These are phyloP conservation scores for Ascodesmis nigricans DNA, from an alignment of 495 filamentous ascomycete genomes.

Conservation along the genomic window DNA sequence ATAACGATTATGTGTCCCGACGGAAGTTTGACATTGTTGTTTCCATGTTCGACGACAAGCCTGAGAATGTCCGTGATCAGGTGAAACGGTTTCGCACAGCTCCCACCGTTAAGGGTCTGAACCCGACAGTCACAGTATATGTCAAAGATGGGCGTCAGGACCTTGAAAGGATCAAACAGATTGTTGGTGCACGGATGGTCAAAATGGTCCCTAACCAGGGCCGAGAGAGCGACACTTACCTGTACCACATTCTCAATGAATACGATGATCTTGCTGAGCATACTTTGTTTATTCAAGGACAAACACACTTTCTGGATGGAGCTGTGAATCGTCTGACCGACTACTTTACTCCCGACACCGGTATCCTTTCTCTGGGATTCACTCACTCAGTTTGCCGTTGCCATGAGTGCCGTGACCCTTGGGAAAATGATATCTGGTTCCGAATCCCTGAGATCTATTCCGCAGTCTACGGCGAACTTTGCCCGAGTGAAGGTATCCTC, in stretches of 20 bases:
- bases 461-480: constrained; percentile 10
- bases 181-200: constrained; percentile 20
- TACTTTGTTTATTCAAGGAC: constrained; percentile 29
- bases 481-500: constrained; percentile 13
- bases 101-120: constrained; percentile 10
- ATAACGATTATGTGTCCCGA: constrained; percentile 11
- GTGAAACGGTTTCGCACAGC: constrained; percentile 14
- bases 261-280: constrained; percentile 28
- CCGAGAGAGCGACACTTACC: constrained; percentile 27
- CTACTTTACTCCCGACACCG: constrained; percentile 24
- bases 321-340: constrained; percentile 23
- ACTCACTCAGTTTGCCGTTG: constrained; percentile 21
- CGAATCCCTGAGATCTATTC: constrained; percentile 21
- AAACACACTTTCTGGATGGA: constrained; percentile 23
- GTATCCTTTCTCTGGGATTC: constrained; percentile 25
- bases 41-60: constrained; percentile 23
- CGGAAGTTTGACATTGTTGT: constrained; percentile 25
- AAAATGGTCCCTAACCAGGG: constrained; percentile 21
- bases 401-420: constrained; percentile 23
- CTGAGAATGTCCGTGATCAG: constrained; percentile 10
- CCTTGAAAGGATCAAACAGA: constrained; percentile 14
- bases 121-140: constrained; percentile 22
- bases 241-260: constrained; percentile 25
- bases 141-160: constrained; percentile 20
- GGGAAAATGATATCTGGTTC: constrained; percentile 19